Evolutionary conservation across 108 stramenopile species (phyloP).

Genomic region (Nannochloropsis oceanica): DNA sequence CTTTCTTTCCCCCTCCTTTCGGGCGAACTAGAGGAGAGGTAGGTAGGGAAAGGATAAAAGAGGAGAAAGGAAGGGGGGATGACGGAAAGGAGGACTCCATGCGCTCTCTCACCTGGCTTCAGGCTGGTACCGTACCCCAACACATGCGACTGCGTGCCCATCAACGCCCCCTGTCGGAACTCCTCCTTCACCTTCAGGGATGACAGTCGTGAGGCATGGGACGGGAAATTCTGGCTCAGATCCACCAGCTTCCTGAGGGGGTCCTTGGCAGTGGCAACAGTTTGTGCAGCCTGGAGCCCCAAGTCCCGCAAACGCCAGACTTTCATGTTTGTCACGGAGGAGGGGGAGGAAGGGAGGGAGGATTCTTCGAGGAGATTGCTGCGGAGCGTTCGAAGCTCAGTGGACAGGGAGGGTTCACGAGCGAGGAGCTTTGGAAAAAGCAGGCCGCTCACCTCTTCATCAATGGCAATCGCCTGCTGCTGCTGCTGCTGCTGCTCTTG

Average conservation of each 20-base stretch:
- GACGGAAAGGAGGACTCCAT: too few species aligned
- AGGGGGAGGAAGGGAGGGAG: background rate
- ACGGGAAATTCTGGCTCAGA: conserved; percentile 28
- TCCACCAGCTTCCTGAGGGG: conserved; percentile 13
- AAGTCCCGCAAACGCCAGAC: conserved; percentile 35
- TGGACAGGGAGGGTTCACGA: background rate
- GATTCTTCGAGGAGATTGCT: background rate
- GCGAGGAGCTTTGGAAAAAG: conserved; percentile 14
- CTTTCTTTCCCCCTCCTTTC: background rate
- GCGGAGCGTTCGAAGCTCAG: background rate
- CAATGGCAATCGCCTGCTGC: background rate
- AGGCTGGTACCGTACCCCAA: background rate
- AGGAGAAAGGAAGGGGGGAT: too few species aligned
- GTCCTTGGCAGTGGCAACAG: conserved; percentile 5
- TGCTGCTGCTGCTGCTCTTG: background rate
- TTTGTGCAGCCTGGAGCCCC: conserved; percentile 24
- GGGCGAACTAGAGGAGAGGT: too few species aligned
- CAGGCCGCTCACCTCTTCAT: background rate
- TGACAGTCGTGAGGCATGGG: conserved; percentile 15
- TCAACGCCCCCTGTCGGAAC: conserved; percentile 8
- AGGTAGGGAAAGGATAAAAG: too few species aligned
- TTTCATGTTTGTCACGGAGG: background rate
- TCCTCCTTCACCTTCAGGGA: conserved; percentile 19
- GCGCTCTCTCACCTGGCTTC: background rate
- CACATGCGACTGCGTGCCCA: background rate